Percentiles rank a stretch among this genome's conserved stretches.
phyloP scores from a whole-genome alignment of 1,139 yeast species.

The Lodderomyces margitis region DNA sequence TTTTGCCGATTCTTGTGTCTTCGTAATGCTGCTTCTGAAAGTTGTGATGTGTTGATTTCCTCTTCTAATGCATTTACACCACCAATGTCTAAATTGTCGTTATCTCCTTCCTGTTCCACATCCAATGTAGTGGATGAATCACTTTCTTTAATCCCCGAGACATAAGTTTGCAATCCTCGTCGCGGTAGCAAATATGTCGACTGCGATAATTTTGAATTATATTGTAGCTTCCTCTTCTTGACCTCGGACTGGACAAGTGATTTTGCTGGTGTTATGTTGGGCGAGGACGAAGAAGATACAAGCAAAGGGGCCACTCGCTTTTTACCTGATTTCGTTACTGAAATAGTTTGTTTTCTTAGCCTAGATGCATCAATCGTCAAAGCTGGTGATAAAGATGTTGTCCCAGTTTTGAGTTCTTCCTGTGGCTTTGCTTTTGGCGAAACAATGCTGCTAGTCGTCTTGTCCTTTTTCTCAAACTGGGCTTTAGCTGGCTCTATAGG shows the following conservation, averaged over 20 bases:
- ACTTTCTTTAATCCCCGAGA: conserved; percentile 39
- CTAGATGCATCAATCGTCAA: conserved; percentile 12
- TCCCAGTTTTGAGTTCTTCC: neutral
- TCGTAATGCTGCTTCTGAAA: conserved; percentile 35
- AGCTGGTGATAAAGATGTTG: conserved; percentile 7
- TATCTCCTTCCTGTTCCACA: conserved; percentile 22
- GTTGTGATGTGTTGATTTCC: conserved; percentile 9
- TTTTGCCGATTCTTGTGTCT: conserved; percentile 35
- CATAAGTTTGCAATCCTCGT: conserved; percentile 47
- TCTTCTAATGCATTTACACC: conserved; percentile 19
- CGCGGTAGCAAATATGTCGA: conserved; percentile 44
- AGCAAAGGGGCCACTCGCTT: conserved; percentile 84
- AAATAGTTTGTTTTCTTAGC: conserved; percentile 26
- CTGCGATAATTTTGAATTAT: conserved; percentile 35
- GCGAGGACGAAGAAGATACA: conserved; percentile 48
- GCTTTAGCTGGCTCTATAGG: conserved; percentile 5
- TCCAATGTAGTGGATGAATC: conserved; percentile 16
- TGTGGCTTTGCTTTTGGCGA: conserved; percentile 6
- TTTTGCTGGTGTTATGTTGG: neutral
- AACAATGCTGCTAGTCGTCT: conserved; percentile 6
- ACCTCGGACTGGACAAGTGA: neutral
- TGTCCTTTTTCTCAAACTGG: conserved; percentile 1
- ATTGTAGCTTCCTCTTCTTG: conserved; percentile 8
- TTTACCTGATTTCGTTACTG: conserved; percentile 75
- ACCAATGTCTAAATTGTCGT: conserved; percentile 46